Base-by-base conservation (phyloP, 139 green algal genomes). In the Volvox africanus region DNA sequence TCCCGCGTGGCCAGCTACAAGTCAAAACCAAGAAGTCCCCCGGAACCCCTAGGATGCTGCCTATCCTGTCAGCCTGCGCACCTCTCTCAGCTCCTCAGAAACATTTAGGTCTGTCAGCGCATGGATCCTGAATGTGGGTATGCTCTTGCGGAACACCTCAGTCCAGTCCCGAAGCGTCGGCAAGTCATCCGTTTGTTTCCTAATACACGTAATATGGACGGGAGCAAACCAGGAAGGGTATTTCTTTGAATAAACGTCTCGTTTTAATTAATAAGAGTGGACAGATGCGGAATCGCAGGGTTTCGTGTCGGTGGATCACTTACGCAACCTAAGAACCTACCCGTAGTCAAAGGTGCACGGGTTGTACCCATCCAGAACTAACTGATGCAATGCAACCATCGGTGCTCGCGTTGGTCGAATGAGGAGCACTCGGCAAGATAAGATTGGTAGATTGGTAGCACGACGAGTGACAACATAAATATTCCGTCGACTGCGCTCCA, bases 71-170 rank as follows among this genome's bases (percentile, higher is more conserved):
- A 26, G 21, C 65, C 21, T 73, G 21, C 65, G 65, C 32, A 82
- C 61, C 87, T 80, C 26, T 24, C 87, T 68, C 9, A 67, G 35
- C 11, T 69, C 65, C 62, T 22, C 55, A 5, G 30, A 26, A 37
- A 86, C 55, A 6, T 13, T 33, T 0, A 16, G 16, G 26, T 89
- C 81, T 1, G 69, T 62, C 26, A 84, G 36, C 0, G 81, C 90
- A 21, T 93, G 90, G 1, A 79, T 67, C 16, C 67, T 44, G 88
- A 97, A 97, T 17, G 80, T 92, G 17, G 93, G 88, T 33, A 97
- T 95, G 80, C 79, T 94, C 24, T 95, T 91, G n/a, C 94, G 86
- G 82, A 97, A 97, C 0, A 97, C 94, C 37, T 96, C 89, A 2
- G 97, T 92, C 96, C 96, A 97, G 33, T 95, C 93, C 20, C 22